Base-by-base conservation (phyloP, 306 rosid genomes). In the Corylus avellana region DNA sequence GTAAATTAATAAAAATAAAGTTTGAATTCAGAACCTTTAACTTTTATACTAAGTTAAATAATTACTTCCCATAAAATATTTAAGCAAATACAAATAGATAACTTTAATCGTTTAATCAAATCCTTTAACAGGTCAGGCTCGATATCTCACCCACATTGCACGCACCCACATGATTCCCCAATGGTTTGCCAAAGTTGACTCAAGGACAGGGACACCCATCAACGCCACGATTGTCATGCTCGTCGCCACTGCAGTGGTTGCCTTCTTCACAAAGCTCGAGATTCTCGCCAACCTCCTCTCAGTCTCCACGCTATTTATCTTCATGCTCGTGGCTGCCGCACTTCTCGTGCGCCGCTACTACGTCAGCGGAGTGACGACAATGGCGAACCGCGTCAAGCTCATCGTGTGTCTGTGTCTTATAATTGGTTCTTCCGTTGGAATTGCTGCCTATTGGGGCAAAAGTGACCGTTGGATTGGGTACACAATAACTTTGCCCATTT, bases 71-170 rank as follows among this genome's bases (percentile, higher is more conserved):
- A 37, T 4, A 37, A 37, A 37, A 37, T 0, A 37, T 1, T 37
- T 37, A 37, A 37, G 4, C 2, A 37, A 37, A 37, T 39, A 39
- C 4, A 5, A 39, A 39, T 1, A 37, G 3, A 37, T 39, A 39
- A 39, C 4, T 39, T 39, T 39, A 39, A 39, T 4, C 1, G 4
- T 39, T 39, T 39, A 39, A 39, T 39, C 44, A 39, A 37, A 37
- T 37, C n/a, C n/a, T n/a, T 35, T 35, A 35, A 37, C 3, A 39
- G 93, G 93, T 9, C 93, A 93, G 68, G 95, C 93, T 0, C 85
- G 97, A 51, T 93, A 93, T 55, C 86, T 91, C 55, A 93, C 96
- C 0, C 98, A 91, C 70, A 93, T 91, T 55, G 90, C 96, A 7
- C 80, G 94, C 1, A 86, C 97, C 0, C 88, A 88, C 49, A 82